Percentiles rank a stretch among this genome's conserved stretches.
phyloP scores from a whole-genome alignment of 2,329 filamentous ascomycete genomes.

The Cordyceps fumosorosea region DNA sequence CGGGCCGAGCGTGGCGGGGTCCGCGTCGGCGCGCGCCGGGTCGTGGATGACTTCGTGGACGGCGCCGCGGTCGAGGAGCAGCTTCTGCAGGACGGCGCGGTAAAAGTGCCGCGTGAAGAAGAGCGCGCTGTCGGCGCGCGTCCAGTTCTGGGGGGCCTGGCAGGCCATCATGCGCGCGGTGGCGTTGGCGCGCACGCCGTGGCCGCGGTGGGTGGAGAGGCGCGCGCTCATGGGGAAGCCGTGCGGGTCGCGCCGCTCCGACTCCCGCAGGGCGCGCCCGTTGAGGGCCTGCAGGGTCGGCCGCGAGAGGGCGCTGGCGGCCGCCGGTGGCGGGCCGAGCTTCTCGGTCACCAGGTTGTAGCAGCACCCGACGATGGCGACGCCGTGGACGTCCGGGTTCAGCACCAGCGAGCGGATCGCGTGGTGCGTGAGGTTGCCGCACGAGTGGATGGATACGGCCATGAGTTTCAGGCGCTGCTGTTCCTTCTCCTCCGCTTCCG shows the following conservation, averaged over 20 bases:
- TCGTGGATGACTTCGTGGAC: conserved; percentile 52
- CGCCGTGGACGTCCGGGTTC: conserved; percentile 78
- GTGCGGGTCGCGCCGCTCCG: conserved; percentile 71
- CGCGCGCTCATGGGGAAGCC: conserved; percentile 88
- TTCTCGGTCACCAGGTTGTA: conserved; percentile 94
- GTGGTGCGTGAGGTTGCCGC: conserved; percentile 94
- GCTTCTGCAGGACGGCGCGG: conserved; percentile 79
- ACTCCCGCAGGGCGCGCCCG: conserved; percentile 61
- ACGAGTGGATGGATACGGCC: conserved; percentile 94
- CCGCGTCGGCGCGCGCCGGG: conserved; percentile 15
- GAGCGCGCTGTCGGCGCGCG: conserved; percentile 65
- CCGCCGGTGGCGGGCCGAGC: conserved; percentile 79
- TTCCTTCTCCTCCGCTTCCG: conserved; percentile 16
- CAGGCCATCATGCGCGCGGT: conserved; percentile 98
- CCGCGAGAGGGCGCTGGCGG: conserved; percentile 62
- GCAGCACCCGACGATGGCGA: conserved; percentile 95
- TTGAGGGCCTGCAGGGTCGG: conserved; percentile 60
- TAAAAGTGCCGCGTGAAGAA: conserved; percentile 95
- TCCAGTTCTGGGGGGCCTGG: conserved; percentile 93
- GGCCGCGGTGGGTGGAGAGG: conserved; percentile 48
- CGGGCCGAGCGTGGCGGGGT: conserved; percentile 26
- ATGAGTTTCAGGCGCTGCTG: conserved; percentile 53
- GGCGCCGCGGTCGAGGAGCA: conserved; percentile 82
- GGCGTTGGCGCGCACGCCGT: conserved; percentile 81
- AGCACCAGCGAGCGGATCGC: conserved; percentile 79